Percentiles rank a stretch among this genome's conserved stretches.
phyloP scores from a whole-genome alignment of 2,329 filamentous ascomycete species.

The Nigrograna mackinnonii region DNA sequence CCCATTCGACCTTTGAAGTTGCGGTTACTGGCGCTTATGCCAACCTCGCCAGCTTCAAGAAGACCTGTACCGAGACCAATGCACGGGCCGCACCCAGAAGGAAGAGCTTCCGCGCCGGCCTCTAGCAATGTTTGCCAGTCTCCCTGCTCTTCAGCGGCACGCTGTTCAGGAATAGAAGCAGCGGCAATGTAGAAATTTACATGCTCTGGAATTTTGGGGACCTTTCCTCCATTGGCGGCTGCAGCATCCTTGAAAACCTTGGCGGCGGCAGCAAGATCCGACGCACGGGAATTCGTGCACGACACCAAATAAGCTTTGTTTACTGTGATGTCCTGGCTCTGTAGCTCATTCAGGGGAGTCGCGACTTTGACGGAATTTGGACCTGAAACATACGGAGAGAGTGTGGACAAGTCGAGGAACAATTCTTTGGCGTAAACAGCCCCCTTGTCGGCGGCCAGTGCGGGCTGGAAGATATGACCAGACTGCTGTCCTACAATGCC shows the following conservation, averaged over 20 bases:
- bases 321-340: constrained; percentile 72
- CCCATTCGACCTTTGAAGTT: constrained; percentile 96
- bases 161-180: constrained; percentile 78
- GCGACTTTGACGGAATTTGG: constrained; percentile 91
- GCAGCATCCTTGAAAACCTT: constrained; percentile 82
- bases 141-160: constrained; percentile 74
- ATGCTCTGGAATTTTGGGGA: constrained; percentile 71
- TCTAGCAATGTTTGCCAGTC: constrained; percentile 84
- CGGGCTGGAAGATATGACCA: constrained; percentile 54
- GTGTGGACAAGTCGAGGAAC: constrained; percentile 78
- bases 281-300: constrained; percentile 84
- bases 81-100: constrained; percentile 79
- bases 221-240: constrained; percentile 58
- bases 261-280: constrained; percentile 81
- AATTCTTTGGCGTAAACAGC: constrained; percentile 83
- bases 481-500: constrained; percentile 38
- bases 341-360: constrained; percentile 75
- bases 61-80: constrained; percentile 84
- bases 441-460: constrained; percentile 70
- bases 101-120: constrained; percentile 74
- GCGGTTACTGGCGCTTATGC: constrained; percentile 80
- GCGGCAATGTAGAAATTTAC: constrained; percentile 91
- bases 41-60: constrained; percentile 82
- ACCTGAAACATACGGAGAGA: constrained; percentile 82
- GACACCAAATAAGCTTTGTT: constrained; percentile 87